Conservation (phyloP, 2,329 filamentous ascomycete species). For the Xylariaceae sp. region DNA sequence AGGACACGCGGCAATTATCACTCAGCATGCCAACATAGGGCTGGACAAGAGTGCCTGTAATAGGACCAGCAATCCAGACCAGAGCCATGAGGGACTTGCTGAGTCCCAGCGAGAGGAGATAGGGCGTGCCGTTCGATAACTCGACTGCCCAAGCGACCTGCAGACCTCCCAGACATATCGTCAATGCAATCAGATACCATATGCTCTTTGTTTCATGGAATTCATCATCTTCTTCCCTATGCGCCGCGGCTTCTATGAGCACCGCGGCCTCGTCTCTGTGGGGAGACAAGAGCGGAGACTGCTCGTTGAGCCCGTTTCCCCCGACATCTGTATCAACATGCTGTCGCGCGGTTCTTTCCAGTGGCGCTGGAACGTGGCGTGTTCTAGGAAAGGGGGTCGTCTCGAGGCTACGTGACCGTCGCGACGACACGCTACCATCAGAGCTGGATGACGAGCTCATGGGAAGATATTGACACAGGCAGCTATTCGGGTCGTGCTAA, state of each 20-base stretch:
- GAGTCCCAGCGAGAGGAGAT: conserved; percentile 71
- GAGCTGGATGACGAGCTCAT: conserved; percentile 38
- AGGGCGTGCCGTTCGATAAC: conserved; percentile 85
- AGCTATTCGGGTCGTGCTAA: conserved; percentile 1
- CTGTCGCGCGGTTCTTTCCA: conserved; percentile 18
- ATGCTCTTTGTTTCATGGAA: conserved; percentile 68
- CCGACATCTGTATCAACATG: conserved; percentile 21
- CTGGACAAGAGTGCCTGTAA: conserved; percentile 74
- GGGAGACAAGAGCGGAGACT: conserved; percentile 45
- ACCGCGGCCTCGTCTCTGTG: conserved; percentile 32
- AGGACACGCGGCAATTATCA: conserved; percentile 67
- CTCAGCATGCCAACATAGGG: conserved; percentile 78
- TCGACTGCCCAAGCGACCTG: conserved; percentile 97
- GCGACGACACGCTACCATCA: neutral
- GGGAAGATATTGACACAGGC: conserved; percentile 3
- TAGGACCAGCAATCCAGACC: conserved; percentile 77
- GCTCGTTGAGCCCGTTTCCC: conserved; percentile 35
- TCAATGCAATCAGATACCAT: conserved; percentile 82
- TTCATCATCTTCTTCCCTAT: conserved; percentile 36
- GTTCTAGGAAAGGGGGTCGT: conserved; percentile 15
- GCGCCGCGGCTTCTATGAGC: conserved; percentile 30
- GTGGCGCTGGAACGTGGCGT: conserved; percentile 13
- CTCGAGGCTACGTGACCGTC: conserved; percentile 26
- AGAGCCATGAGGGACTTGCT: conserved; percentile 78
- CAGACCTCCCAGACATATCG: conserved; percentile 78